Evolutionary conservation across 2,329 filamentous ascomycete species (phyloP).

Genomic region (Calycina herbarum): DNA sequence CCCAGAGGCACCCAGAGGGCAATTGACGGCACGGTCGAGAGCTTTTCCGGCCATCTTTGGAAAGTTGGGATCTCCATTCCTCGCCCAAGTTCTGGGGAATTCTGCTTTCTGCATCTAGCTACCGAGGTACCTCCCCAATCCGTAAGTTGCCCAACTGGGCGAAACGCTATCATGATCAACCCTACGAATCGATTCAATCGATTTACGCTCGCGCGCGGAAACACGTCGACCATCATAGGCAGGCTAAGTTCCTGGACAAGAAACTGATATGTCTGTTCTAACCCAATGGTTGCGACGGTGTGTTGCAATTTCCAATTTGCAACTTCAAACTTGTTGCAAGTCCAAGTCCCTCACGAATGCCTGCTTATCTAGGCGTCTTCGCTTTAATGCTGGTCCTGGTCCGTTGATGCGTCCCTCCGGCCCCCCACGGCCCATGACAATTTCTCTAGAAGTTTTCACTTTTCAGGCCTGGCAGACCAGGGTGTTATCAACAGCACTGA

Average conservation of each 20-base stretch:
- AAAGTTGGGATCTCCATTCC: not conserved
- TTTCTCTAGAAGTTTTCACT: not conserved
- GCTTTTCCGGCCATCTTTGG: not conserved
- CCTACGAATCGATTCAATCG: not conserved
- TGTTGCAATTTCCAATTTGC: not conserved
- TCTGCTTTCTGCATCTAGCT: not conserved
- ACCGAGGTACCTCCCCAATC: not conserved
- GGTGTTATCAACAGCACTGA: constrained; percentile 1
- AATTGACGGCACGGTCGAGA: not conserved
- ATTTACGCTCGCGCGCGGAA: not conserved
- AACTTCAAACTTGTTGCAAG: not conserved
- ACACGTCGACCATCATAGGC: not conserved
- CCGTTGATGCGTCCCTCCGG: not conserved
- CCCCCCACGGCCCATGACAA: not conserved
- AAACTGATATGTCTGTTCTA: not conserved
- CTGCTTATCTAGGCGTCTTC: constrained; percentile 3
- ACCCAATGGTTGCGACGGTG: not conserved
- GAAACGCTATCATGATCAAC: not conserved
- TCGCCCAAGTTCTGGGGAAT: constrained; percentile 1
- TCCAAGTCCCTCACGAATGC: not conserved
- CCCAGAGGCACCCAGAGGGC: not conserved
- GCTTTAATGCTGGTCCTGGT: not conserved
- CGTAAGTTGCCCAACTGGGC: not conserved
- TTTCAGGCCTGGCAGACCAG: not conserved
- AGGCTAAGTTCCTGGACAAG: not conserved